phyloP scores from a whole-genome alignment of 352 stramenopile species.

The Phytophthora palmivora region DNA sequence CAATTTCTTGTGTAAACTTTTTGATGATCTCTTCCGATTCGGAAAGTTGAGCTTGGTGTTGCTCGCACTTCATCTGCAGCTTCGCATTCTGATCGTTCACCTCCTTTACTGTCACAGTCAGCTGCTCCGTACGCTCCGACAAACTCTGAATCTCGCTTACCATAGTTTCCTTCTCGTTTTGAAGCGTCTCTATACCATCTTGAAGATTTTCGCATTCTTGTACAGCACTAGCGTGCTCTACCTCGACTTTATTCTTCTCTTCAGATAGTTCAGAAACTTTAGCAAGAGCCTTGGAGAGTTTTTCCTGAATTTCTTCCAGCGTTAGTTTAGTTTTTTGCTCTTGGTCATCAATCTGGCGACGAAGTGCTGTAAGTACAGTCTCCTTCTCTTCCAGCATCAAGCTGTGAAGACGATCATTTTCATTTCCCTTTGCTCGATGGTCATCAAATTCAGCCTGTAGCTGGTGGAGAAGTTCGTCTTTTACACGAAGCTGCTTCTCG shows the following conservation, averaged over 20 bases:
- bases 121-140: constrained; percentile 17
- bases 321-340: constrained; percentile 35
- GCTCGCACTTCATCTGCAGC: constrained; percentile 28
- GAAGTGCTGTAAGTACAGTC: constrained; percentile 41
- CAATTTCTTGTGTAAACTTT: constrained; percentile 23
- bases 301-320: constrained; percentile 21
- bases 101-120: constrained; percentile 15
- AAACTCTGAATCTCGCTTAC: constrained; percentile 27
- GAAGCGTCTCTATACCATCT: constrained; percentile 17
- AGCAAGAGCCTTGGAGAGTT: constrained; percentile 24
- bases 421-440: constrained; percentile 17
- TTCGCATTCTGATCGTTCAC: constrained; percentile 22
- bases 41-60: constrained; percentile 27
- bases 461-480: constrained; percentile 28
- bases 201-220: constrained; percentile 30
- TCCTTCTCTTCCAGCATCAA: constrained; percentile 33
- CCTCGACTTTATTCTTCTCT: constrained; percentile 30
- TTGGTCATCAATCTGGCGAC: constrained; percentile 54
- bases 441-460: constrained; percentile 31
- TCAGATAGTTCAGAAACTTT: constrained; percentile 25
- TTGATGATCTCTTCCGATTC: constrained; percentile 26
- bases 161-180: constrained; percentile 32
- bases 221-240: constrained; percentile 10
- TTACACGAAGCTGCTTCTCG: constrained; percentile 26
- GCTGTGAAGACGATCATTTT: constrained; percentile 24